Evolutionary conservation across 495 filamentous ascomycete species (phyloP), one percentile per base, ranked within the genome.

Genomic region (Penicillium pulvis): DNA sequence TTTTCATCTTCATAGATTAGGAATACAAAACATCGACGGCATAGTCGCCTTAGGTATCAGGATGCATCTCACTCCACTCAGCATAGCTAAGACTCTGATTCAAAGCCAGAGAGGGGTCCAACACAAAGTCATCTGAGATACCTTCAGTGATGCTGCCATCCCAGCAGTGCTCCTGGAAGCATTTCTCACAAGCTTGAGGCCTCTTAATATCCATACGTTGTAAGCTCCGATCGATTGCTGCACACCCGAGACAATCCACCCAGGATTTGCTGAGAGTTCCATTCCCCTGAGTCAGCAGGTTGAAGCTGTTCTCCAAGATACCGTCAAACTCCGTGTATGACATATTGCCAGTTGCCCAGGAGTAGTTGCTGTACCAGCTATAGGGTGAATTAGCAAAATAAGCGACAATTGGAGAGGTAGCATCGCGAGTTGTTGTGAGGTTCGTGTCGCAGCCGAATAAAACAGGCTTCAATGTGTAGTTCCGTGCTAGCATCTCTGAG

Each of bases 81-180:
- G n/a, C 42, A 45, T 45, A 45, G 17, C n/a, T 45, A 23, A 45
- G 42, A 23, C 17, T 45, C 1, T n/a, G 42, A 23, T 45, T n/a
- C 42, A 45, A 45, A 23, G 42, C 42, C 42, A 45, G n/a, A 9
- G 17, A 10, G 10, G 42, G 42, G 42, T 45, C 42, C 17, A 45
- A 17, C 7, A 45, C 42, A 45, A 45, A 45, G 42, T 23, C 42
- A 3, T 45, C n/a, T 10, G 42, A 23, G 17, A 20, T 12, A 19
- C 5, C 42, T 45, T 23, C 42, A 45, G 20, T 45, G 6, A 45
- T 19, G 17, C 17, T 45, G n/a, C 42, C 42, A 45, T 45, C 42
- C 42, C 42, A 45, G 42, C 42, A 45, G 42, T 45, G 42, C 42
- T 45, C 42, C 42, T 19, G 8, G 11, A 45, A 45, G 17, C 42